A percentile compares a stretch with the other conserved stretches of the same genome.
These are phyloP conservation scores for Datisca glomerata DNA, from an alignment of 306 rosid species.

Conservation along the genomic window DNA sequence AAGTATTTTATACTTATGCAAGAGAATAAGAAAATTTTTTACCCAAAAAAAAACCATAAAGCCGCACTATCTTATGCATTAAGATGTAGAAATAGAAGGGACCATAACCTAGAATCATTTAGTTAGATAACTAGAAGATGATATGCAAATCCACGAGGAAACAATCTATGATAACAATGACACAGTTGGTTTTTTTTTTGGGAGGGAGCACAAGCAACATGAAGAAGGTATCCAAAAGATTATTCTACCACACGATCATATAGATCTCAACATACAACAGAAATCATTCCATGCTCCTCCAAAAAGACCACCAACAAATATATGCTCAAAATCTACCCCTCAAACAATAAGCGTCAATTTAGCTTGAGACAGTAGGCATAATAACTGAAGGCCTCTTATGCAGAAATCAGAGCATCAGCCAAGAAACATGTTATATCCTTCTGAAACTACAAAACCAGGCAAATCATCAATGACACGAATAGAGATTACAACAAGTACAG, in stretches of 20 bases:
- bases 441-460: neutral
- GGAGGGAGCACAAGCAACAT: too few species aligned
- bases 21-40: too few species aligned
- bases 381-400: neutral
- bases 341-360: neutral
- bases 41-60: neutral
- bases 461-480: neutral
- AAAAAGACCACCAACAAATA: neutral
- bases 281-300: neutral
- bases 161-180: neutral
- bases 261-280: neutral
- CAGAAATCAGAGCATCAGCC: neutral
- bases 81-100: neutral
- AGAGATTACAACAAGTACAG: too few species aligned
- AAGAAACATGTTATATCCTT: neutral
- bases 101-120: neutral
- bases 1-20: neutral
- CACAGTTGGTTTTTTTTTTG: too few species aligned
- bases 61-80: neutral
- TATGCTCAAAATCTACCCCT: neutral
- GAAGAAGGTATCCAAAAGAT: too few species aligned
- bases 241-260: too few species aligned
- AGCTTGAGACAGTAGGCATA: neutral
- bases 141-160: neutral
- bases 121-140: neutral